These are phyloP conservation scores for Chrysanthemum seticuspe DNA, from an alignment of 129 eudicot genomes.

Conservation along the genomic window DNA sequence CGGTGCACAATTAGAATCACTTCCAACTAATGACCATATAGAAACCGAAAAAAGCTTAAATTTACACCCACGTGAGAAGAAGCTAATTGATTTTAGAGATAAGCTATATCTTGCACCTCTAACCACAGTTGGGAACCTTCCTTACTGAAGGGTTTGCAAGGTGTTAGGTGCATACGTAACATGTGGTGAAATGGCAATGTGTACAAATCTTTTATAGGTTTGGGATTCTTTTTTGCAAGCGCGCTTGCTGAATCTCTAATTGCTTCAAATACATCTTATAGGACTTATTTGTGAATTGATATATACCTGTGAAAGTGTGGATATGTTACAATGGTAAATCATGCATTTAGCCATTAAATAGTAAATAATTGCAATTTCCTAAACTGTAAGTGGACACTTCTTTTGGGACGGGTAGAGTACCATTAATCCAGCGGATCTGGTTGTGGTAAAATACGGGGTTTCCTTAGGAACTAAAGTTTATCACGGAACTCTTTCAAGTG, in stretches of 20 bases:
- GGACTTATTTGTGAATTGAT: background rate
- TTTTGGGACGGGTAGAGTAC: too few relatives aligned
- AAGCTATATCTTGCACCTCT: slow-evolving; percentile 99
- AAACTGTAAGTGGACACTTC: too few relatives aligned
- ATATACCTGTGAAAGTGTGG: too few relatives aligned
- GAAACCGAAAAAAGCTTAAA: slow-evolving; percentile 73
- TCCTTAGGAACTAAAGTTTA: too few relatives aligned
- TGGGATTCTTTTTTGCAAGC: slow-evolving; percentile 10
- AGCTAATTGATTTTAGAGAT: slow-evolving; percentile 84
- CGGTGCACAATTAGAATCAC: slow-evolving; percentile 24
- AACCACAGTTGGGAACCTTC: slow-evolving; percentile 97
- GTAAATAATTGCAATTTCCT: too few relatives aligned
- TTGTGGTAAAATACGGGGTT: too few relatives aligned
- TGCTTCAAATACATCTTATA: background rate
- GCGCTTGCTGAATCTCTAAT: slow-evolving; percentile 1
- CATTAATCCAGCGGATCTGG: too few relatives aligned
- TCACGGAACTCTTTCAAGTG: too few relatives aligned
- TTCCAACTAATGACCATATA: slow-evolving; percentile 22
- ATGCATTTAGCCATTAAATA: too few relatives aligned
- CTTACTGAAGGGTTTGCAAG: slow-evolving; percentile 92
- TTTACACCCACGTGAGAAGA: slow-evolving; percentile 77
- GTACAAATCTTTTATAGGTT: slow-evolving; percentile 97
- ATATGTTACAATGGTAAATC: too few relatives aligned
- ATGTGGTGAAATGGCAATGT: slow-evolving; percentile 99
- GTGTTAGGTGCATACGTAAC: slow-evolving; percentile 89